Base-by-base conservation (phyloP, 2,329 filamentous ascomycete species). In the Exophiala mesophila region DNA sequence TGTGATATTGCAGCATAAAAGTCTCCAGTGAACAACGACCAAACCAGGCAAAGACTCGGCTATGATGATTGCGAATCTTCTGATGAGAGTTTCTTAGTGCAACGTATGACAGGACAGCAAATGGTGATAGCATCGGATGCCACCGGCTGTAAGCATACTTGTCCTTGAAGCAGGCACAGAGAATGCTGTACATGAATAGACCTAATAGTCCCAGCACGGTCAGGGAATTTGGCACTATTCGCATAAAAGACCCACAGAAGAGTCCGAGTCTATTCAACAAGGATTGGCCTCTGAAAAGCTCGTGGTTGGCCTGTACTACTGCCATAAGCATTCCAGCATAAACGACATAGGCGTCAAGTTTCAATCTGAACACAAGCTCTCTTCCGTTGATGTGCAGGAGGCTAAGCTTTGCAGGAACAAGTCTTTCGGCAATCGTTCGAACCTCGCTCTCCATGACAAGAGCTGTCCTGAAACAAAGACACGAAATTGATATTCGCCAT, bases 1-100 rank as follows among this genome's bases (percentile, higher is more conserved):
- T 66, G 56, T 83, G 80, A 55, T 73, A 73, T 50, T 81, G 76
- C 26, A 83, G 62, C 4, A 78, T 66, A 49, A 76, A 80, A 1
- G 76, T 72, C 59, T 82, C 79, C 1, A 80, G 68, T 0, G 76
- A 76, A 44, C 71, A 72, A 4, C 65, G 64, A 2, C 80, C 78
- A 2, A 83, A 59, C 63, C 69, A 75, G 1, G 74, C 70, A 19
- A 77, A 77, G 2, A 69, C 49, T 1, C 50, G 54, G 10, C 72
- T 70, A 53, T 74, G 63, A 30, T 64, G 60, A 5, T 64, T 67
- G 5, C 72, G 63, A 7, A 74, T 59, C 1, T 52, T 35, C 1
- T 54, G 50, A 39, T 66, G 63, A 3, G 63, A 62, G 50, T 79
- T 81, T 21, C 78, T 70, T 2, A 82, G 57, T 3, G 70, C 58